phyloP scores from a whole-genome alignment of 257 asterid species.

The Verbena officinalis region DNA sequence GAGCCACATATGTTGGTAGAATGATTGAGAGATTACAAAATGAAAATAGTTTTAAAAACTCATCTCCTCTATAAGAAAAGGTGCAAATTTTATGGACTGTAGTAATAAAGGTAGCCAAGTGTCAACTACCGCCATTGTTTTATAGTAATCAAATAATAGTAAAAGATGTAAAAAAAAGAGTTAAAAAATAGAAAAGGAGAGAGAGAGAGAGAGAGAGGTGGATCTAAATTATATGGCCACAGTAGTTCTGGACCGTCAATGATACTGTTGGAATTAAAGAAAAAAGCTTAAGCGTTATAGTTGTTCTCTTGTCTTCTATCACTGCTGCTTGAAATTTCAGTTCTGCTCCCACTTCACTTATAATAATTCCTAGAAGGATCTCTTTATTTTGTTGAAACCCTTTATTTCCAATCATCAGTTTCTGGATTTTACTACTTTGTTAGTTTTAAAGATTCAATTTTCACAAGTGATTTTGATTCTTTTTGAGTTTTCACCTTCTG shows the following conservation, averaged over 20 bases:
- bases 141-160: not conserved
- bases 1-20: too few relatives aligned
- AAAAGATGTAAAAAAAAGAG: not conserved
- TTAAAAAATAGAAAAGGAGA: not conserved
- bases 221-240: not conserved
- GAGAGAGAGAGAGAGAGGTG: not conserved
- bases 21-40: not conserved
- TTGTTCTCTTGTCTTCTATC: not conserved
- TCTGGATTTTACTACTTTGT: not conserved
- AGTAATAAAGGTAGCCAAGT: constrained; percentile 16
- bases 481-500: constrained; percentile 18
- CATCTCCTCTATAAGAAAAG: not conserved
- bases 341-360: not conserved
- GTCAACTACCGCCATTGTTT: not conserved
- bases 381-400: constrained; percentile 5
- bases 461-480: not conserved
- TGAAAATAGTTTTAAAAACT: not conserved
- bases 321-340: not conserved
- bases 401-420: not conserved
- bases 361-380: not conserved
- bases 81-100: not conserved
- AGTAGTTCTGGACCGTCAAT: not conserved
- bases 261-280: not conserved
- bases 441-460: constrained; percentile 21
- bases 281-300: not conserved